These are phyloP conservation scores for Ettlia oleoabundans DNA, from an alignment of 139 green algal genomes.

Conservation along the genomic window DNA sequence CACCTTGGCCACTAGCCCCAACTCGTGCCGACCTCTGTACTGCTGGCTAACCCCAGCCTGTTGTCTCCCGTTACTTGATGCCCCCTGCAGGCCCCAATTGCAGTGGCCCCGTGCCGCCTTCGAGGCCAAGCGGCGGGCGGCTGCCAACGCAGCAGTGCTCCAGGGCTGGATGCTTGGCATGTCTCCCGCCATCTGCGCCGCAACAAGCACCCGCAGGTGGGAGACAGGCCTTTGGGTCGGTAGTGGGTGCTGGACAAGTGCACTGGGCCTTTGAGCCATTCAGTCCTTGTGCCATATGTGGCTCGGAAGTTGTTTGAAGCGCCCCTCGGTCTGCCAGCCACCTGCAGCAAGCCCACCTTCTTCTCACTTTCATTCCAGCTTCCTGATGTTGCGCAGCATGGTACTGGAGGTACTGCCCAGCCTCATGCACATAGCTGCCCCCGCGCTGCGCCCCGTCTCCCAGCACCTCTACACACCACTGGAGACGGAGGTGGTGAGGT, in stretches of 20 bases:
- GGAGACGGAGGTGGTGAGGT: constrained; percentile 54
- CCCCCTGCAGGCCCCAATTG: constrained; percentile 51
- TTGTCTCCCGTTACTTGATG: not conserved
- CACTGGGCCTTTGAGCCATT: too few species aligned
- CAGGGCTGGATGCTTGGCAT: constrained; percentile 60
- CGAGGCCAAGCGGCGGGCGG: constrained; percentile 27
- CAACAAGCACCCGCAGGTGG: not conserved
- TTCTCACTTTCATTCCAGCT: too few species aligned
- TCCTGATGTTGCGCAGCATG: not conserved
- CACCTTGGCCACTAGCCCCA: too few species aligned
- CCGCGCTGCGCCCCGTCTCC: constrained; percentile 61
- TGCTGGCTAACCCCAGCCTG: not conserved
- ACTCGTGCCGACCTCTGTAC: not conserved
- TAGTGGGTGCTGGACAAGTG: not conserved
- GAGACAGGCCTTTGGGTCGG: not conserved
- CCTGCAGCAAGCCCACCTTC: too few species aligned
- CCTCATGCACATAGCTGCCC: constrained; percentile 59
- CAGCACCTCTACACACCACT: constrained; percentile 61
- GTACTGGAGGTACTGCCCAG: constrained; percentile 61
- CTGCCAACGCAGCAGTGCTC: constrained; percentile 56
- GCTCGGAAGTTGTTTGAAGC: too few species aligned
- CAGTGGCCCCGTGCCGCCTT: constrained; percentile 66
- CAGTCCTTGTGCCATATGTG: too few species aligned
- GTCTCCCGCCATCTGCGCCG: constrained; percentile 3
- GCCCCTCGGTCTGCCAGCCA: too few species aligned